Base-by-base conservation (phyloP, 345 rosid genomes). In the Psidium friedrichsthalianum region DNA sequence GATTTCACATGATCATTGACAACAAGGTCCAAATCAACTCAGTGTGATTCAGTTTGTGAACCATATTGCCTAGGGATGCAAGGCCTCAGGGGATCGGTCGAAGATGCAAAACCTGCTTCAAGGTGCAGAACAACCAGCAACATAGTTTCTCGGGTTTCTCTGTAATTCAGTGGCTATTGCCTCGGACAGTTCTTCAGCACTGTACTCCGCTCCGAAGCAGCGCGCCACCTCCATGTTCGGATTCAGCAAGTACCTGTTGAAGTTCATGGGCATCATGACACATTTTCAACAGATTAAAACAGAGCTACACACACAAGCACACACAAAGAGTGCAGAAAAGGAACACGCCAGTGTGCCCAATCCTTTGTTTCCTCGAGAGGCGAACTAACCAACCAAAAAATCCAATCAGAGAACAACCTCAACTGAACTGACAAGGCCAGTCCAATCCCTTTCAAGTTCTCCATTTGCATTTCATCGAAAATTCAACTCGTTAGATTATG, bases 161-260 rank as follows among this genome's bases (percentile, higher is more conserved):
- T 86, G 88, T 84, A 93, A 25, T 91, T 96, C 98, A 84, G 90
- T 90, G 11, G 83, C 59, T 56, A 97, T 87, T 84, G 91, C 99
- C 85, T 89, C 91, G 54, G 93, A 86, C 24, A 97, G 91, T 52
- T 94, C 94, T 82, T 90, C 94, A 51, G 95, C 90, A 81, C 82
- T 88, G 87, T 97, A 97, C 90, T 96, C 98, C 11, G 88, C 83
- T 11, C 98, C 98, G 51, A 95, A 95, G 91, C 94, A 93, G 86
- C 94, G 91, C 21, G 89, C 94, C 47, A 96, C 94, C 91, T 95
- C 98, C 98, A 91, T 92, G 87, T 89, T 93, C 6, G 99, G 99
- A 87, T 92, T 94, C 88, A 97, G 86, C 89, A 97, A 89, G 85
- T 96, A 97, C 90, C 99, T 97, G 87, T 90, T 82, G 9, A 61